Evolutionary conservation across 768 basidiomycete species (phyloP), one percentile per base, ranked within the genome.

Genomic region (Gymnopilus junonius): DNA sequence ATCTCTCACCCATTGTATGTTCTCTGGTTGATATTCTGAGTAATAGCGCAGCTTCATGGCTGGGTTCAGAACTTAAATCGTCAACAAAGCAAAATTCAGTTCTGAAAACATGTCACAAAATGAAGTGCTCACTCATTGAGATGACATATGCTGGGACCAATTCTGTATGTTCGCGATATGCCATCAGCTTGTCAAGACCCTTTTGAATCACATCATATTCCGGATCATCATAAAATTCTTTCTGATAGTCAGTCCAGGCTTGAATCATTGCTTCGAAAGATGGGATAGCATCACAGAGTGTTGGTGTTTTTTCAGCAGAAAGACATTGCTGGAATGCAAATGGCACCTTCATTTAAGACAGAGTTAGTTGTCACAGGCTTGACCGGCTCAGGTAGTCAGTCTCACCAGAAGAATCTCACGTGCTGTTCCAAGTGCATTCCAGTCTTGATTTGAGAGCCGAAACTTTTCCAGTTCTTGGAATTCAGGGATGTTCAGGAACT

Each of bases 281-380:
- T 10, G 73, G 75, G 25, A 78, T 40, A 1, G 74, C 70, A 53
- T 71, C 39, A 17, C 69, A 65, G 0, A 76, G 61, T 2, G 71
- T 74, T 2, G 74, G 76, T 0, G 70, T 77, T 58, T 73, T 71
- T 39, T 77, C 72, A 21, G 63, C 58, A 8, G 73, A 76, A 14
- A 77, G 65, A 20, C 54, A 46, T 48, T 77, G 75, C 61, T 77
- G 75, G 51, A 77, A 76, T 7, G 71, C 71, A 66, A 73, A 68
- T 0, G 75, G 77, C 2, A 74, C 69, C 75, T 77, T 3, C 8
- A 15, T 48, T 74, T 43, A 11, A 35, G 32, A 55, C n/a, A 27
- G 7, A 31, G 25, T 14, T 20, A 31, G 25, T 55, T n/a, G n/a
- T n/a, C n/a, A n/a, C n/a, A n/a, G n/a, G n/a, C n/a, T n/a, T n/a